Conservation (phyloP, 352 stramenopile species). For the Halophytophthora batemanensis region DNA sequence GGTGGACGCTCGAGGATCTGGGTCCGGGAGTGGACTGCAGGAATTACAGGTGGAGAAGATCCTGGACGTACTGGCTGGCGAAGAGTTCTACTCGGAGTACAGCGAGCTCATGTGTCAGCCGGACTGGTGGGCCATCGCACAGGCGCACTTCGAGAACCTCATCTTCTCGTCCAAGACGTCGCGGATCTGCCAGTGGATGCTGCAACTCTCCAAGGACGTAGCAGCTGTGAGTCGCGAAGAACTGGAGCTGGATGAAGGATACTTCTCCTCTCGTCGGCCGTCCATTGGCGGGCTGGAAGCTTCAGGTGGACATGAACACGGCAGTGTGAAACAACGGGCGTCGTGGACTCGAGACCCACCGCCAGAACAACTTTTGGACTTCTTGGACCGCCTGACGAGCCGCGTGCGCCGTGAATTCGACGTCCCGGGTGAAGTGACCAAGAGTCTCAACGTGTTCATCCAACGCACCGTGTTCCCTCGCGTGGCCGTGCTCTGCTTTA, state of each 20-base stretch:
- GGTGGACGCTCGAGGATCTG: conserved; percentile 16
- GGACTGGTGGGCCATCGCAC: conserved; percentile 82
- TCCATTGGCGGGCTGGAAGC: conserved; percentile 7
- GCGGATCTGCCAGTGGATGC: conserved; percentile 67
- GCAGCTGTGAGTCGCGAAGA: conserved; percentile 52
- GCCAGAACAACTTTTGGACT: conserved; percentile 75
- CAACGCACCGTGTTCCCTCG: conserved; percentile 74
- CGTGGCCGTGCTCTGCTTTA: conserved; percentile 74
- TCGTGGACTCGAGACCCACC: conserved; percentile 65
- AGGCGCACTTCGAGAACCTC: conserved; percentile 86
- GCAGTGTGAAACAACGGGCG: conserved; percentile 13
- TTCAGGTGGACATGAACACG: conserved; percentile 5
- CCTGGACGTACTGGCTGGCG: conserved; percentile 63
- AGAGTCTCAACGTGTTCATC: conserved; percentile 74
- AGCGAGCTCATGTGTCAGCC: conserved; percentile 72
- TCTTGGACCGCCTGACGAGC: conserved; percentile 60
- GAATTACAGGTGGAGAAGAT: conserved; percentile 77
- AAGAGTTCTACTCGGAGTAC: conserved; percentile 84
- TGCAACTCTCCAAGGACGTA: conserved; percentile 64
- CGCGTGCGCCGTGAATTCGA: conserved; percentile 76
- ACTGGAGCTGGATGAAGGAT: conserved; percentile 40
- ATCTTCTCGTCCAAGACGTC: conserved; percentile 69
- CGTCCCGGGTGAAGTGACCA: conserved; percentile 67
- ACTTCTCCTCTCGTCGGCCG: conserved; percentile 11
- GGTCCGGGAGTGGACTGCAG: conserved; percentile 35